phyloP scores from a whole-genome alignment of 768 basidiomycete genomes.

The Amanita pallidorosea region DNA sequence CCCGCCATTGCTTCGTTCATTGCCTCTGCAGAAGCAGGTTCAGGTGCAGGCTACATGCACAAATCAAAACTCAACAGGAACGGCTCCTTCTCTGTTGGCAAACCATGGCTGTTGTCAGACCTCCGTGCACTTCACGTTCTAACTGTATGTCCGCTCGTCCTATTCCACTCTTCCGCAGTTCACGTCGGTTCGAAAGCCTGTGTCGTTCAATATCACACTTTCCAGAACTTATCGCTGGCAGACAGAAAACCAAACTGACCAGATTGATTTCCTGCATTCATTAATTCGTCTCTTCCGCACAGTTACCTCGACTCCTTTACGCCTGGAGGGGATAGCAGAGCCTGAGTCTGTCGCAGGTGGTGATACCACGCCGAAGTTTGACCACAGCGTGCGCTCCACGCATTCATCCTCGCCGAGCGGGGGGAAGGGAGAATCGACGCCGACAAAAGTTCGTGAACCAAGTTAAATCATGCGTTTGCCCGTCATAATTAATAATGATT shows the following conservation, averaged over 20 bases:
- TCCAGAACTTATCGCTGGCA: constrained; percentile 89
- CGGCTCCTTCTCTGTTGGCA: constrained; percentile 91
- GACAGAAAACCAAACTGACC: constrained; percentile 68
- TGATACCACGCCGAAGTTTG: constrained; percentile 11
- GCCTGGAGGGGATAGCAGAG: constrained; percentile 48
- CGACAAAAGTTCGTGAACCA: background rate
- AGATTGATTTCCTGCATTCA: constrained; percentile 58
- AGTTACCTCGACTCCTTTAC: constrained; percentile 35
- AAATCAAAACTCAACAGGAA: constrained; percentile 96
- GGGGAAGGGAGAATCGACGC: background rate
- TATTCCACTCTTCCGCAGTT: background rate
- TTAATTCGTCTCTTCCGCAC: constrained; percentile 51
- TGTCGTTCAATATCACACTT: constrained; percentile 71
- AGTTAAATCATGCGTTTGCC: background rate
- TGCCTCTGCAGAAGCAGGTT: constrained; percentile 38
- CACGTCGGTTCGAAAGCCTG: constrained; percentile 29
- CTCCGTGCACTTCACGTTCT: constrained; percentile 70
- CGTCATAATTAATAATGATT: background rate
- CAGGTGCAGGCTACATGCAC: constrained; percentile 70
- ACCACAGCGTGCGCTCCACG: constrained; percentile 10
- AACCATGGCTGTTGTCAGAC: constrained; percentile 87
- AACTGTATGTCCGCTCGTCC: constrained; percentile 38
- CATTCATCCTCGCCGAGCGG: constrained; percentile 10
- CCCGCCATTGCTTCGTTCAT: constrained; percentile 6
- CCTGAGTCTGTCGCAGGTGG: constrained; percentile 22